Evolutionary conservation across 495 filamentous ascomycete species (phyloP).

Genomic region (Aspergillus sparsus): DNA sequence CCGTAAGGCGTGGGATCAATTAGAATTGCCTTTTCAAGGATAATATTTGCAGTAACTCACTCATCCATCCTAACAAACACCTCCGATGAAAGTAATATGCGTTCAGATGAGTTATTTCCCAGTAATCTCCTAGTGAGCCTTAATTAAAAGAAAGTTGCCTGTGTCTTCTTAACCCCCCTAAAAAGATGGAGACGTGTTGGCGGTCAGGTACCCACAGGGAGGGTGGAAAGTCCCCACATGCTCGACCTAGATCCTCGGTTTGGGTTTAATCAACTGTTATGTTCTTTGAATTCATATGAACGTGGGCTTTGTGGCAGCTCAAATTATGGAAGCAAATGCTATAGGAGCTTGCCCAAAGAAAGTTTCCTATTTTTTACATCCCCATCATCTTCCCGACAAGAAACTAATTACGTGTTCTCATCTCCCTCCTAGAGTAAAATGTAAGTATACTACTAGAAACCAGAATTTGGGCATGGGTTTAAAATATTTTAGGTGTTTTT

Average conservation of each 20-base stretch:
- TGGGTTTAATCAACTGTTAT: neutral
- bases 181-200: neutral
- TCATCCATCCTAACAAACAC: slow-evolving; percentile 22
- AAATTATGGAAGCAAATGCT: no score
- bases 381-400: no score
- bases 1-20: slow-evolving; percentile 1
- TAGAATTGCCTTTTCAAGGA: slow-evolving; percentile 7
- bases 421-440: no score
- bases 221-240: neutral
- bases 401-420: no score
- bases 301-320: no score
- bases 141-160: neutral
- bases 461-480: no score
- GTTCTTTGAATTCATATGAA: no score
- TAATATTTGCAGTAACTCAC: slow-evolving; percentile 11
- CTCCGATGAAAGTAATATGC: neutral
- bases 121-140: neutral
- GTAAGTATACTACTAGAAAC: no score
- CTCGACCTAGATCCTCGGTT: slow-evolving; percentile 12
- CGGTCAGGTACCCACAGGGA: slow-evolving; percentile 7
- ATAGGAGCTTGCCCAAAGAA: no score
- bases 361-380: no score
- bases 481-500: no score
- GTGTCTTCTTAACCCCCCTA: neutral
- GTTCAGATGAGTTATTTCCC: neutral